These are phyloP conservation scores for Magnolia changhungtana DNA, from an alignment of 164 flowering plant species.

Conservation along the genomic window DNA sequence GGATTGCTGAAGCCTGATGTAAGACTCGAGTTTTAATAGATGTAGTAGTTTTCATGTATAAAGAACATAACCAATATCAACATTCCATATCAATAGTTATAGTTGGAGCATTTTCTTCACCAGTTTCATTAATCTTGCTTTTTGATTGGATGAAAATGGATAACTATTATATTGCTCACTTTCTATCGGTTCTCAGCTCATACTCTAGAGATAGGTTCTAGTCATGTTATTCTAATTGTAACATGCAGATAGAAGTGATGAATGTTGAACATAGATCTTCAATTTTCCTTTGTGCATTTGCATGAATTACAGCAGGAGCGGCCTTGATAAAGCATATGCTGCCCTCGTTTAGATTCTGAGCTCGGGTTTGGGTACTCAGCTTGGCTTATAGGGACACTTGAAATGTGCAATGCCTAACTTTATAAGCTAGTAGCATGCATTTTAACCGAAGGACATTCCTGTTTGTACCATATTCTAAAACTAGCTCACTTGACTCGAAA, in stretches of 20 bases:
- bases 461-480: not conserved
- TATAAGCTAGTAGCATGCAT: no score
- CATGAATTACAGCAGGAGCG: not conserved
- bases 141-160: not conserved
- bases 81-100: not conserved
- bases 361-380: not conserved
- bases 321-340: not conserved
- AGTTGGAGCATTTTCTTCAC: not conserved
- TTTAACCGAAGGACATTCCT: no score
- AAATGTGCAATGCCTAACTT: not conserved
- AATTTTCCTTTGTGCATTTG: no score
- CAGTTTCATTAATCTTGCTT: not conserved
- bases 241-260: no score
- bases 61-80: not conserved
- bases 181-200: not conserved
- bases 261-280: no score
- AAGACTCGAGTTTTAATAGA: conserved; percentile 23
- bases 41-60: not conserved
- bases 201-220: not conserved
- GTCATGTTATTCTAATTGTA: not conserved
- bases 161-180: not conserved
- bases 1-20: conserved; percentile 97
- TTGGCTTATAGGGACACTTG: not conserved
- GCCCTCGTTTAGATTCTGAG: not conserved
- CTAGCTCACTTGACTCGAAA: not conserved